A percentile compares a stretch with the other conserved stretches of the same genome.
phyloP scores from a whole-genome alignment of 768 basidiomycete species.

The Lentinula edodes region DNA sequence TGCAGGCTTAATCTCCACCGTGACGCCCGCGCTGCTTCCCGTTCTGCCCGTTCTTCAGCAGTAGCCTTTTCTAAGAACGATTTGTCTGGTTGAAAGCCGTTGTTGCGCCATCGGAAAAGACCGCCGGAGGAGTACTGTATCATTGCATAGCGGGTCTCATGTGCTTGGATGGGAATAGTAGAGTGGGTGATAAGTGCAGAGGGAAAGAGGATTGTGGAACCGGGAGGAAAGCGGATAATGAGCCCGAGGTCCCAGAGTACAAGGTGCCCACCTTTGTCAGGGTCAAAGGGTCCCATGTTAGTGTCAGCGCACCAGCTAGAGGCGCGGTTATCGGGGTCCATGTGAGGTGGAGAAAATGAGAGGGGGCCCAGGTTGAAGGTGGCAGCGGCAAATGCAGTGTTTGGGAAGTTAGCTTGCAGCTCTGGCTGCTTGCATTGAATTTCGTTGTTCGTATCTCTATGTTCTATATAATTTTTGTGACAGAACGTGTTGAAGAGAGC shows the following conservation, averaged over 20 bases:
- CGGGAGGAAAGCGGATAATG: too few species aligned
- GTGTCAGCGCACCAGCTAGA: too few species aligned
- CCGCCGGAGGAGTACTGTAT: conserved; percentile 19
- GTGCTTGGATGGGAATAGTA: not conserved
- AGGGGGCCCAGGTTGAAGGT: not conserved
- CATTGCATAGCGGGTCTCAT: conserved; percentile 1
- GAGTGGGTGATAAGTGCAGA: conserved; percentile 14
- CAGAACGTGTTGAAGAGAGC: too few species aligned
- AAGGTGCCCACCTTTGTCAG: too few species aligned
- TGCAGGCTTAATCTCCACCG: not conserved
- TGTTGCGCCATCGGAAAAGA: conserved; percentile 16
- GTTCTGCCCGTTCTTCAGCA: not conserved
- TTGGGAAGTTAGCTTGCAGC: too few species aligned
- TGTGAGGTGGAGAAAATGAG: not conserved
- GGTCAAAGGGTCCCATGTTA: too few species aligned
- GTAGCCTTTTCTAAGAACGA: not conserved
- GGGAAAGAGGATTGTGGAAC: conserved; percentile 11
- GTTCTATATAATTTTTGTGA: too few species aligned
- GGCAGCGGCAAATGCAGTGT: not conserved
- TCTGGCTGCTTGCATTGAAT: too few species aligned
- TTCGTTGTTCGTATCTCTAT: too few species aligned
- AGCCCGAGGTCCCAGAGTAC: too few species aligned
- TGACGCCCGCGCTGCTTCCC: not conserved
- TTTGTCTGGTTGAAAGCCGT: conserved; percentile 9
- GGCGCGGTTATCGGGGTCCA: too few species aligned